These are phyloP conservation scores for Calamus simplicifolius DNA, from an alignment of 176 grass and related monocot genomes.

Conservation along the genomic window DNA sequence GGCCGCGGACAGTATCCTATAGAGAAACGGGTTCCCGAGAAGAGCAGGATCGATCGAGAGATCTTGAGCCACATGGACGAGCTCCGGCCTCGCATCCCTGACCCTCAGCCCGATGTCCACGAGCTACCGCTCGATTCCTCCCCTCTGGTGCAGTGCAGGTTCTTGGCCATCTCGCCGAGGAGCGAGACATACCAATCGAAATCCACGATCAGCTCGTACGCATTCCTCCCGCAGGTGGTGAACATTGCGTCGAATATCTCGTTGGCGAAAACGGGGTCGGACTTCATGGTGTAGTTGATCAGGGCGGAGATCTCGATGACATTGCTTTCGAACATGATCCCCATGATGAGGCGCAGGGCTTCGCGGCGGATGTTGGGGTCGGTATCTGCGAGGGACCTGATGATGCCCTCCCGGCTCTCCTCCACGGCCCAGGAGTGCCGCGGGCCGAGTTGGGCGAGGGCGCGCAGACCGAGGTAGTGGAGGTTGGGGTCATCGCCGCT, in stretches of 20 bases:
- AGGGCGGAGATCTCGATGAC: slow-evolving; percentile 45
- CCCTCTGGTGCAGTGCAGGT: slow-evolving; percentile 52
- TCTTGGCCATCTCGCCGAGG: slow-evolving; percentile 62
- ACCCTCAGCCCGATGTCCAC: slow-evolving; percentile 87
- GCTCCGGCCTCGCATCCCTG: slow-evolving; percentile 63
- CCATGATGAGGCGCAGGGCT: slow-evolving; percentile 58
- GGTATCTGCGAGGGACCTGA: slow-evolving; percentile 45
- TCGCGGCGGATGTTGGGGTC: slow-evolving; percentile 58
- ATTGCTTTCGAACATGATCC: slow-evolving; percentile 39
- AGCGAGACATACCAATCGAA: slow-evolving; percentile 89
- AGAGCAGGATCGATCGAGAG: slow-evolving; percentile 83
- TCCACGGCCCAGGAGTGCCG: slow-evolving; percentile 36
- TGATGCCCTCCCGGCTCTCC: slow-evolving; percentile 40
- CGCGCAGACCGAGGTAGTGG: slow-evolving; percentile 75
- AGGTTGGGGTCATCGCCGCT: slow-evolving; percentile 74
- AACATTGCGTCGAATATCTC: slow-evolving; percentile 66
- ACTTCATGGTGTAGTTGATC: slow-evolving; percentile 51
- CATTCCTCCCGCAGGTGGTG: slow-evolving; percentile 42
- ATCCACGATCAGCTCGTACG: slow-evolving; percentile 76
- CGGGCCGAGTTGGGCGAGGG: slow-evolving; percentile 53
- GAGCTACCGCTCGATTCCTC: slow-evolving; percentile 75
- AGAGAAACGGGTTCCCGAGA: slow-evolving; percentile 70
- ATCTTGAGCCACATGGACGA: slow-evolving; percentile 47
- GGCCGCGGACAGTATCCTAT: slow-evolving; percentile 56
- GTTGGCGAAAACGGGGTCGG: slow-evolving; percentile 68